Conservation (phyloP, 148 eudicot genomes). For the Spergularia marina region DNA sequence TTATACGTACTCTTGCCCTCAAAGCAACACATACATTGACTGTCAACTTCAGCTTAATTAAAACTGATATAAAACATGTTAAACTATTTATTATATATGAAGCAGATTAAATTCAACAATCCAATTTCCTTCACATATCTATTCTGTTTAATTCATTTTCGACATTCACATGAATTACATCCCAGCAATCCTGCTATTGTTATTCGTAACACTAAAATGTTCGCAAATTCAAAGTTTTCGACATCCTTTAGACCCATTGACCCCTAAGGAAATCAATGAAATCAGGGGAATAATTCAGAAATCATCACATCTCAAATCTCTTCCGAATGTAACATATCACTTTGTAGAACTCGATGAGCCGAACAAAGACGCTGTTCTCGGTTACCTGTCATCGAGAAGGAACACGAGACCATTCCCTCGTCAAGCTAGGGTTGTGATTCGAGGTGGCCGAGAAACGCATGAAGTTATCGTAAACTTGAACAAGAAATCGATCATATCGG, state of each 20-base stretch:
- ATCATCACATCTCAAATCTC: slow-evolving; percentile 47
- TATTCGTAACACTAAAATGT: slow-evolving; percentile 13
- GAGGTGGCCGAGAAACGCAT: slow-evolving; percentile 49
- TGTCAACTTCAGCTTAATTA: background rate
- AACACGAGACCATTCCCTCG: slow-evolving; percentile 38
- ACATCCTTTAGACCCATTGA: slow-evolving; percentile 80
- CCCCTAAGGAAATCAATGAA: slow-evolving; percentile 51
- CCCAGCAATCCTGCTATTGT: background rate
- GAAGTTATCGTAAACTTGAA: slow-evolving; percentile 55
- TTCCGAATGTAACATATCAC: slow-evolving; percentile 57
- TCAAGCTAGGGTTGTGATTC: slow-evolving; percentile 62
- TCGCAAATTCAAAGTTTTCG: slow-evolving; percentile 7
- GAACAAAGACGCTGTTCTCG: slow-evolving; percentile 50
- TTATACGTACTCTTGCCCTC: slow-evolving; percentile 4
- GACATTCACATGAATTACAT: slow-evolving; percentile 12
- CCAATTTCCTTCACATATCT: background rate
- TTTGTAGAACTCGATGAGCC: slow-evolving; percentile 86
- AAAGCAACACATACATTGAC: slow-evolving; percentile 12
- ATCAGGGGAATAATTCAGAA: slow-evolving; percentile 40
- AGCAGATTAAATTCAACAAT: background rate
- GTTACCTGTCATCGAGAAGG: slow-evolving; percentile 39
- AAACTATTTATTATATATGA: background rate
- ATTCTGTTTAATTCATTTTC: background rate
- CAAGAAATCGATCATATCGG: slow-evolving; percentile 37
- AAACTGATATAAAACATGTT: background rate